A percentile compares a stretch with the other conserved stretches of the same genome.
phyloP scores from a whole-genome alignment of 192 early-diverging fungal genomes.

The Mycoemilia scoparia region DNA sequence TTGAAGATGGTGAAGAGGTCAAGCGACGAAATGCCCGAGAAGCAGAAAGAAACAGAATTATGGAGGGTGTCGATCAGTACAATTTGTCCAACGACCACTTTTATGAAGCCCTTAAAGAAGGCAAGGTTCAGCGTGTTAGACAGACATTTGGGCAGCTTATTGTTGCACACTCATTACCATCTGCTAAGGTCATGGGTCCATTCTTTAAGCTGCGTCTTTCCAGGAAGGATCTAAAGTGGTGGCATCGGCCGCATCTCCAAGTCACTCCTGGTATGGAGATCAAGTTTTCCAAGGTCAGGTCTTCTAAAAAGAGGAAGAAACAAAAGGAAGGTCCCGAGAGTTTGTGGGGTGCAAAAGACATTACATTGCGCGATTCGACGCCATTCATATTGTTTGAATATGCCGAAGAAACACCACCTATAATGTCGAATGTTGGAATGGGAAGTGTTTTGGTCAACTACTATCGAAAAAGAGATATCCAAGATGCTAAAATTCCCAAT shows the following conservation, averaged over 20 bases:
- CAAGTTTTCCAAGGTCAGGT: slow-evolving; percentile 56
- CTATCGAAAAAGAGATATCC: slow-evolving; percentile 73
- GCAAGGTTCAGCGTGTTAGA: slow-evolving; percentile 54
- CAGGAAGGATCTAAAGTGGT: slow-evolving; percentile 64
- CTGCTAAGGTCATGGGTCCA: slow-evolving; percentile 56
- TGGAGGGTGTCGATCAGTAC: slow-evolving; percentile 49
- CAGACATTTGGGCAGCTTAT: slow-evolving; percentile 73
- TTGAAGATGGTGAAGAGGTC: slow-evolving; percentile 29
- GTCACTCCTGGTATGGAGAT: slow-evolving; percentile 37
- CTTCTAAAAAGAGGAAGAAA: slow-evolving; percentile 53
- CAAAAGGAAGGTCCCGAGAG: slow-evolving; percentile 44
- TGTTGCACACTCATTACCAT: slow-evolving; percentile 75
- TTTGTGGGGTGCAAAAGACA: slow-evolving; percentile 67
- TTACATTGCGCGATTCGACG: slow-evolving; percentile 72
- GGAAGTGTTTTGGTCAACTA: slow-evolving; percentile 86
- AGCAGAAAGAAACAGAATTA: slow-evolving; percentile 34
- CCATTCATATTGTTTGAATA: slow-evolving; percentile 80
- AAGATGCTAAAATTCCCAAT: slow-evolving; percentile 59
- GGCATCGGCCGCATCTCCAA: slow-evolving; percentile 71
- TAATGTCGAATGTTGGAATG: slow-evolving; percentile 89
- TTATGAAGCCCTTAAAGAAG: slow-evolving; percentile 53
- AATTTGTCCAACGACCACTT: slow-evolving; percentile 78
- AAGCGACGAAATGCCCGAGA: slow-evolving; percentile 35
- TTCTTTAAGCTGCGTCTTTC: slow-evolving; percentile 70
- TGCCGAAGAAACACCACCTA: slow-evolving; percentile 88